Conservation (phyloP, 2,329 filamentous ascomycete genomes). For the Zymoseptoria tritici region DNA sequence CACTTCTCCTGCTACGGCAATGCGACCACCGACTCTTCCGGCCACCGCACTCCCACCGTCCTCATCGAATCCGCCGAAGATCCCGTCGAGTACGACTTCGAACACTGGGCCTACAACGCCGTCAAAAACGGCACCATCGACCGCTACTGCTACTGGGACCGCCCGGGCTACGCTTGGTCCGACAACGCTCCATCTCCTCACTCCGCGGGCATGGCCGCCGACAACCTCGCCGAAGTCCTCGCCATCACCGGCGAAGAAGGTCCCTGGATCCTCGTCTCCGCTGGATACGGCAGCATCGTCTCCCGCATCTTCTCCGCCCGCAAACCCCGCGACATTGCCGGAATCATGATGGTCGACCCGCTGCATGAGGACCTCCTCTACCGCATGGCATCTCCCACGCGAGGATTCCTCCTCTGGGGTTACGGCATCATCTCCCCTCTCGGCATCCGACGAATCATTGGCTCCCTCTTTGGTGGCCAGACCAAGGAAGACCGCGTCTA, state of each 20-base stretch:
- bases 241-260: conserved; percentile 72
- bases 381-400: conserved; percentile 56
- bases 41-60: conserved; percentile 63
- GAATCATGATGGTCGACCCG: conserved; percentile 78
- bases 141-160: conserved; percentile 92
- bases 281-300: conserved; percentile 81
- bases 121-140: conserved; percentile 72
- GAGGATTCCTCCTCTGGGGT: conserved; percentile 80
- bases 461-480: conserved; percentile 74
- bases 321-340: conserved; percentile 65
- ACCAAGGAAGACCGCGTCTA: conserved; percentile 77
- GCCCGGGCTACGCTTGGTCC: conserved; percentile 79
- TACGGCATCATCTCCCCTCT: conserved; percentile 80
- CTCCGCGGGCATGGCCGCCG: conserved; percentile 85
- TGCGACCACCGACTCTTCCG: conserved; percentile 44
- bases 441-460: conserved; percentile 71
- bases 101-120: conserved; percentile 69
- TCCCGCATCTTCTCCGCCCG: conserved; percentile 85
- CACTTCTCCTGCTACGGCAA: conserved; percentile 84
- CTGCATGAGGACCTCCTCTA: conserved; percentile 80
- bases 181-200: conserved; percentile 92
- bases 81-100: conserved; percentile 70
- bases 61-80: conserved; percentile 77
- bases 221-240: conserved; percentile 80
- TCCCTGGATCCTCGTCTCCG: conserved; percentile 81